These are phyloP conservation scores for Knoxia roxburghii DNA, from an alignment of 257 asterid species.

Conservation along the genomic window DNA sequence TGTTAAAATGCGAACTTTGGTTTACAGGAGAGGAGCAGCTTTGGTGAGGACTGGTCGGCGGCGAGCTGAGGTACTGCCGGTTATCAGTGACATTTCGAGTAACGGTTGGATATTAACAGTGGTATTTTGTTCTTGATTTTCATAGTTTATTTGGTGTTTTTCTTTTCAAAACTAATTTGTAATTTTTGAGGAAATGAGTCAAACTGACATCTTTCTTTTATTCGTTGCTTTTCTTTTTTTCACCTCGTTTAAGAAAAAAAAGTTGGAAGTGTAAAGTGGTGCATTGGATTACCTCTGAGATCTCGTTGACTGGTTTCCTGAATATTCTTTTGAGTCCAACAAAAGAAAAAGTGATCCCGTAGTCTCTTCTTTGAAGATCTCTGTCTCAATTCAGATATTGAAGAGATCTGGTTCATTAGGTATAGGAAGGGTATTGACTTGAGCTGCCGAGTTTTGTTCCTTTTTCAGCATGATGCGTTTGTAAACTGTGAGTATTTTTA, in stretches of 20 bases:
- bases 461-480: not conserved
- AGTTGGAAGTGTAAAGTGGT: conserved; percentile 20
- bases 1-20: not conserved
- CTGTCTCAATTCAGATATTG: not conserved
- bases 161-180: not conserved
- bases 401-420: conserved; percentile 13
- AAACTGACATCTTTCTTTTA: conserved; percentile 19
- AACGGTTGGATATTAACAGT: conserved; percentile 6
- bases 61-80: conserved; percentile 5
- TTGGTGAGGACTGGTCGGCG: conserved; percentile 7
- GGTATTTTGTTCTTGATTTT: not conserved
- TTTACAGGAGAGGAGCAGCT: conserved; percentile 4
- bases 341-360: not conserved
- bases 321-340: conserved; percentile 18
- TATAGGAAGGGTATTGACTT: not conserved
- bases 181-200: conserved; percentile 22
- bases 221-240: conserved; percentile 19
- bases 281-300: conserved; percentile 25
- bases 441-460: not conserved
- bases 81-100: conserved; percentile 28
- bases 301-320: conserved; percentile 23
- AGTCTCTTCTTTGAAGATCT: conserved; percentile 12
- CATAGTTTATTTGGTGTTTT: not conserved
- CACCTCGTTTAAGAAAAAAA: conserved; percentile 20
- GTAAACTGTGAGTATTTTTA: not conserved